Evolutionary conservation across 2,329 filamentous ascomycete species (phyloP).

Genomic region (Colletotrichum noveboracense): DNA sequence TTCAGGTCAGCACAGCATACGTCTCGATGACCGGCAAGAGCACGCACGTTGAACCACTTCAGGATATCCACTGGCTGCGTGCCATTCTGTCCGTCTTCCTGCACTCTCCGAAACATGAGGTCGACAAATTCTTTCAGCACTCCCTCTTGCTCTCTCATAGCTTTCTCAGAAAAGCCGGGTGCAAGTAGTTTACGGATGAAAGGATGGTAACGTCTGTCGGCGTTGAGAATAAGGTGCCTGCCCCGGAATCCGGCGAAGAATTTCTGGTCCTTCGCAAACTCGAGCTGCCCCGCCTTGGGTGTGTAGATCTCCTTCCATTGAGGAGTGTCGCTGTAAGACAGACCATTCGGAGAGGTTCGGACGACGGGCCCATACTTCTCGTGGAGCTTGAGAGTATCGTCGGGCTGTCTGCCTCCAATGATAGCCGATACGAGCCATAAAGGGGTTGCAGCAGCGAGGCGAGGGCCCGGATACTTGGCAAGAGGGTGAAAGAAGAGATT

Average conservation of each 20-base stretch:
- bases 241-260: background rate
- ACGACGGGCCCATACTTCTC: constrained; percentile 48
- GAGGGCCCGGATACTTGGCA: constrained; percentile 31
- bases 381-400: constrained; percentile 36
- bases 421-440: background rate
- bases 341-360: constrained; percentile 48
- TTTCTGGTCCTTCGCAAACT: constrained; percentile 9
- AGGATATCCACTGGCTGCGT: constrained; percentile 25
- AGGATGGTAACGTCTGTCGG: background rate
- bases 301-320: constrained; percentile 47
- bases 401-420: constrained; percentile 21
- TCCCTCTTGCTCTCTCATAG: constrained; percentile 25
- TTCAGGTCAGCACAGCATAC: background rate
- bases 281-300: constrained; percentile 7
- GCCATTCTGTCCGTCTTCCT: constrained; percentile 27
- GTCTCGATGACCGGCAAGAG: background rate
- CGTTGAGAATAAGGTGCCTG: constrained; percentile 19
- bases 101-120: constrained; percentile 40
- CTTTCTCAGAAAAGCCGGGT: constrained; percentile 26
- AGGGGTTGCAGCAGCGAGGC: background rate
- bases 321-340: constrained; percentile 43
- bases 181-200: constrained; percentile 8
- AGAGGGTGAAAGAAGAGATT: constrained; percentile 39
- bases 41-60: constrained; percentile 26
- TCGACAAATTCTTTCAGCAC: constrained; percentile 40